Evolutionary conservation across 2,329 filamentous ascomycete species (phyloP).

Genomic region (Orbilia blumenaviensis): DNA sequence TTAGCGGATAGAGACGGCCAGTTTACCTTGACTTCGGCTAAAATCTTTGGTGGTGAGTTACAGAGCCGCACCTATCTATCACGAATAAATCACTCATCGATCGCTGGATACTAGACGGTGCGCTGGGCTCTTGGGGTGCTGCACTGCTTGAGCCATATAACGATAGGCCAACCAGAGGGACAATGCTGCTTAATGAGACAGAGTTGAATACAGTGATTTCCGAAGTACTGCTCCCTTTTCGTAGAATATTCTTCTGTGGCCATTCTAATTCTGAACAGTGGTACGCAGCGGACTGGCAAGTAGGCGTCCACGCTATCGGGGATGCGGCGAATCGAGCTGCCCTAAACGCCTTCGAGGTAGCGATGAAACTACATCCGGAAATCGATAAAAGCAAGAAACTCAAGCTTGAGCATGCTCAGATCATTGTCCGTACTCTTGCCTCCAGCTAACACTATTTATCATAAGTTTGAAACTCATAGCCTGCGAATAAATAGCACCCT

Average conservation of each 20-base stretch:
- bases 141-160: constrained; percentile 76
- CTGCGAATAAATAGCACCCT: constrained; percentile 60
- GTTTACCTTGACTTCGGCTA: constrained; percentile 71
- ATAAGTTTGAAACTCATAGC: no score
- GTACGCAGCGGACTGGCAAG: constrained; percentile 71
- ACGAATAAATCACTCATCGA: no score
- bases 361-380: constrained; percentile 65
- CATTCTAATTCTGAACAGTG: constrained; percentile 62
- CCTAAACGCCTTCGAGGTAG: constrained; percentile 69
- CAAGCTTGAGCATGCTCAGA: constrained; percentile 76
- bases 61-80: no score
- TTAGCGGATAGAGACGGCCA: constrained; percentile 63
- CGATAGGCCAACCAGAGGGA: constrained; percentile 71
- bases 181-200: constrained; percentile 73
- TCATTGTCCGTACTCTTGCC: constrained; percentile 62
- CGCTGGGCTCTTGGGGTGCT: constrained; percentile 75
- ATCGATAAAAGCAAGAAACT: constrained; percentile 65
- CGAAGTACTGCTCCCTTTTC: no score
- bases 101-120: constrained; percentile 67
- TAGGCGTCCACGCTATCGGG: constrained; percentile 77
- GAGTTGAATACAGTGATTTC: constrained; percentile 61
- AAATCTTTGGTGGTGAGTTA: constrained; percentile 72
- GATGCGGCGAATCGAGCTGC: constrained; percentile 74
- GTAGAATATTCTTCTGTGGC: neutral
- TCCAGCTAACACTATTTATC: neutral